Evolutionary conservation across 352 stramenopile species (phyloP).

Genomic region (Pythium insidiosum): DNA sequence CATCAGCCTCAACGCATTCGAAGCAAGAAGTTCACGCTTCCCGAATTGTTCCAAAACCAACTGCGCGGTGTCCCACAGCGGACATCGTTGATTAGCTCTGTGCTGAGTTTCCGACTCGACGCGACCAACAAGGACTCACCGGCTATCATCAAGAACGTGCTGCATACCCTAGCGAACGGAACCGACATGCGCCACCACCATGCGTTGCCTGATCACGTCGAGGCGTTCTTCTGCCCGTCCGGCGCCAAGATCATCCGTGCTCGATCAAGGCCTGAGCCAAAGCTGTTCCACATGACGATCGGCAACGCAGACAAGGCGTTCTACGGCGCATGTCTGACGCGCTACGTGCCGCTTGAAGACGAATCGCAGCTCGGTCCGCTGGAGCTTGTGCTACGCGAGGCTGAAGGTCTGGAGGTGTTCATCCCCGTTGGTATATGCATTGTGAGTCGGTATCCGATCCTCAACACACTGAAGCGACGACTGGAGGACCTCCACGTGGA

Average conservation of each 20-base stretch:
- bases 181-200: constrained; percentile 67
- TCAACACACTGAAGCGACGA: constrained; percentile 70
- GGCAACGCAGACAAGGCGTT: constrained; percentile 76
- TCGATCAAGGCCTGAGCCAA: constrained; percentile 45
- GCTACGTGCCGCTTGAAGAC: constrained; percentile 66
- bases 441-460: constrained; percentile 73
- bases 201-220: constrained; percentile 73
- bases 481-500: constrained; percentile 52
- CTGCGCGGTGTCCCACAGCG: constrained; percentile 48
- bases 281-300: constrained; percentile 80
- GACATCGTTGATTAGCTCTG: constrained; percentile 61
- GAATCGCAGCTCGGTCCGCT: constrained; percentile 58
- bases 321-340: constrained; percentile 71
- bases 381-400: constrained; percentile 72
- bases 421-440: constrained; percentile 71
- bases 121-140: constrained; percentile 45
- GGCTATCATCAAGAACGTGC: constrained; percentile 53
- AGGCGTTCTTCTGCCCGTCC: constrained; percentile 70
- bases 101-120: constrained; percentile 62
- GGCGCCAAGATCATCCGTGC: constrained; percentile 52
- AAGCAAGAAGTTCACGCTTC: constrained; percentile 59
- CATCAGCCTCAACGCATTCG: constrained; percentile 71
- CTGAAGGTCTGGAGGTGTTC: constrained; percentile 75
- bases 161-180: constrained; percentile 64
- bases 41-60: constrained; percentile 56